Conservation (phyloP, 2,329 filamentous ascomycete genomes). For the Stachybotrys elegans region DNA sequence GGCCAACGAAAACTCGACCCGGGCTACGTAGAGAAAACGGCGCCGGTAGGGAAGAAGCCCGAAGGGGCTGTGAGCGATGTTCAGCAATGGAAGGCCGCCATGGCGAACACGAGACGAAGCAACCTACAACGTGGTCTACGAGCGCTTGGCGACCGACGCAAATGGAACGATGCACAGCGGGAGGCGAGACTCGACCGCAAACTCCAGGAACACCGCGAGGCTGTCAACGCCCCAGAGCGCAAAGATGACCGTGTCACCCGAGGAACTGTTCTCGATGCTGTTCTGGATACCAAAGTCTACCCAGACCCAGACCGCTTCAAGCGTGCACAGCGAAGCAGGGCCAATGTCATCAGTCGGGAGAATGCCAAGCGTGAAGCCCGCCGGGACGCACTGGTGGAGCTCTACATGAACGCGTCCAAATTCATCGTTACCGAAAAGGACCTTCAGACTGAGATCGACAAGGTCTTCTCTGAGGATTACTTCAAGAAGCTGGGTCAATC, state of each 20-base stretch:
- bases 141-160: constrained; percentile 64
- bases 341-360: constrained; percentile 37
- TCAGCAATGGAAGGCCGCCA: constrained; percentile 61
- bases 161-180: constrained; percentile 30
- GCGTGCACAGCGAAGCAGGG: constrained; percentile 42
- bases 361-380: constrained; percentile 50
- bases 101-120: constrained; percentile 66
- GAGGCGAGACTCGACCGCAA: constrained; percentile 37
- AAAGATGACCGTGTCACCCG: constrained; percentile 74
- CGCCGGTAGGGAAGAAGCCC: constrained; percentile 45
- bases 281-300: constrained; percentile 43
- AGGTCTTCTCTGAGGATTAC: constrained; percentile 65
- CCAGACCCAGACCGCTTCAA: constrained; percentile 59
- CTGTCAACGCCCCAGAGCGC: constrained; percentile 60
- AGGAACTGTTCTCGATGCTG: constrained; percentile 53
- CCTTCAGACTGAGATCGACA: constrained; percentile 67
- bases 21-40: constrained; percentile 56
- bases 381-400: constrained; percentile 69
- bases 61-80: constrained; percentile 28
- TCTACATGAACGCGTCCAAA: constrained; percentile 81
- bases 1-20: constrained; percentile 55
- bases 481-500: constrained; percentile 34
- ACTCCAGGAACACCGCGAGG: constrained; percentile 39
- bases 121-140: constrained; percentile 69
- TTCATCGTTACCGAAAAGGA: constrained; percentile 84